Percentiles rank a stretch among this genome's conserved stretches.
These are phyloP conservation scores for Paxillus rubicundulus DNA, from an alignment of 768 basidiomycete species.

Conservation along the genomic window DNA sequence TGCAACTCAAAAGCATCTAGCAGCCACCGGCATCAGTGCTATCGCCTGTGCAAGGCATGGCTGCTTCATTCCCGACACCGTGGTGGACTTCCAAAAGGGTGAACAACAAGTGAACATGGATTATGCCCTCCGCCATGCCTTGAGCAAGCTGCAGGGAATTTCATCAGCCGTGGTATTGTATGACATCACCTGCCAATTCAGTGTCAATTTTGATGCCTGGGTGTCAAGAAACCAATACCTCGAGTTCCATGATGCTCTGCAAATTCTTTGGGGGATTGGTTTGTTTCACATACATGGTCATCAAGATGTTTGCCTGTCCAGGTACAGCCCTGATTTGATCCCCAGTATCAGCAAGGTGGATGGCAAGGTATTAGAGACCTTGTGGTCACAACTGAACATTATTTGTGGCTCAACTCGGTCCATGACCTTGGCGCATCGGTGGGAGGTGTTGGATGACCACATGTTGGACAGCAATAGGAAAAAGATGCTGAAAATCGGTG, in stretches of 20 bases:
- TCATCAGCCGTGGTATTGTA: slow-evolving; percentile 16
- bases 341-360: slow-evolving; percentile 24
- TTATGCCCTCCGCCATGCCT: no score
- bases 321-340: slow-evolving; percentile 25
- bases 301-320: slow-evolving; percentile 17
- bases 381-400: slow-evolving; percentile 29
- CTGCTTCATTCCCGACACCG: slow-evolving; percentile 12
- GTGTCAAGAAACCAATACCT: not conserved
- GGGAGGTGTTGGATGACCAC: slow-evolving; percentile 28
- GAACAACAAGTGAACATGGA: slow-evolving; percentile 29
- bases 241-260: not conserved
- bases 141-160: no score
- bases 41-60: not conserved
- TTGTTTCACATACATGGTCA: slow-evolving; percentile 31
- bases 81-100: slow-evolving; percentile 26
- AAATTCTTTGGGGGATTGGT: slow-evolving; percentile 1
- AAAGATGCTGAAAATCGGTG: slow-evolving; percentile 26
- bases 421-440: slow-evolving; percentile 2
- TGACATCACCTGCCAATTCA: slow-evolving; percentile 16
- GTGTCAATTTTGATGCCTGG: not conserved
- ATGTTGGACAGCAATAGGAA: slow-evolving; percentile 35
- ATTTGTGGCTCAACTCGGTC: slow-evolving; percentile 5
- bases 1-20: not conserved
- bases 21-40: not conserved
- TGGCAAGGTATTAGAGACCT: slow-evolving; percentile 32